phyloP scores from a whole-genome alignment of 441 rosid species.

The Hura crepitans region DNA sequence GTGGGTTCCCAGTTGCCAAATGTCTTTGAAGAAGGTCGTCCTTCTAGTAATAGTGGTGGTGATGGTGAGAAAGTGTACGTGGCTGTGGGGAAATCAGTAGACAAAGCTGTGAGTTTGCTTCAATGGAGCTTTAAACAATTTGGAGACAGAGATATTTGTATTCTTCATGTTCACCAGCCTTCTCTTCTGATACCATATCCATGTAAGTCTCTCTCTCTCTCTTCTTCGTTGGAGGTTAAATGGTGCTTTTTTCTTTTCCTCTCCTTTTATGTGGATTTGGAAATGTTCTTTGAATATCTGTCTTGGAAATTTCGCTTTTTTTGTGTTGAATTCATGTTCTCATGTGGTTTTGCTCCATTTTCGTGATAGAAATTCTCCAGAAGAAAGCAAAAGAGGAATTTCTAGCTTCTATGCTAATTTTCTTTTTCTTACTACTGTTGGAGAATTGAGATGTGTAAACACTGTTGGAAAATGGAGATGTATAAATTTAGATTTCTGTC shows the following conservation, averaged over 20 bases:
- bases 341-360: neutral
- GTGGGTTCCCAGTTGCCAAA: slow-evolving; percentile 24
- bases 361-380: neutral
- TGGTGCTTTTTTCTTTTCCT: neutral
- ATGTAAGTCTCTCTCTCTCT: slow-evolving; percentile 29
- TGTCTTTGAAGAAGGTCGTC: slow-evolving; percentile 31
- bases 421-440: neutral
- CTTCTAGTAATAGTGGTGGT: neutral
- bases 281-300: neutral
- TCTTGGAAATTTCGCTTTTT: neutral
- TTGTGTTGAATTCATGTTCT: neutral
- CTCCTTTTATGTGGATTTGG: too few species aligned
- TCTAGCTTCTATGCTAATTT: neutral
- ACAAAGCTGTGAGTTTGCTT: slow-evolving; percentile 44
- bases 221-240: neutral
- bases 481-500: slow-evolving; percentile 2
- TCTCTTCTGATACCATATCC: slow-evolving; percentile 55
- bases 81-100: slow-evolving; percentile 50
- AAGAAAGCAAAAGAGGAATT: neutral
- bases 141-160: slow-evolving; percentile 37
- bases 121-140: slow-evolving; percentile 44
- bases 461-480: neutral
- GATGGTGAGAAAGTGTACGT: slow-evolving; percentile 43
- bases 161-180: slow-evolving; percentile 59
- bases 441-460: neutral